Conservation (phyloP, 1,139 yeast species). For the Trichomonascaceae sp. region DNA sequence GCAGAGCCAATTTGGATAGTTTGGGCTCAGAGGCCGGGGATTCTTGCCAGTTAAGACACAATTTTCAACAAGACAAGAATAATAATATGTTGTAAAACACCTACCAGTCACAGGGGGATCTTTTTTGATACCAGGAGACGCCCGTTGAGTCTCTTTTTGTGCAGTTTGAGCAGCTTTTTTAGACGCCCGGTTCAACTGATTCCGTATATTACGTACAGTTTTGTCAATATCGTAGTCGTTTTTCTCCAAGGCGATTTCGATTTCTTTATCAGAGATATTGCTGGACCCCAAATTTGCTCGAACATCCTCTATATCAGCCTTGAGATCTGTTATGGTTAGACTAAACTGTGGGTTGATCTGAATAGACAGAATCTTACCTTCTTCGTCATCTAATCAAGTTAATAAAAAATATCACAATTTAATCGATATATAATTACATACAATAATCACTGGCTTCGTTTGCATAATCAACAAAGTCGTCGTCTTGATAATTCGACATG, state of each 20-base stretch:
- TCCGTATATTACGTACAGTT: slow-evolving; percentile 48
- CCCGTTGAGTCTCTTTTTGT: neutral
- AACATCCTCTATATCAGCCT: slow-evolving; percentile 8
- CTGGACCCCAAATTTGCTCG: slow-evolving; percentile 1
- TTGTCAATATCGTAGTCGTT: slow-evolving; percentile 53
- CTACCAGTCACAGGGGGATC: neutral
- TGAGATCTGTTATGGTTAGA: slow-evolving; percentile 2
- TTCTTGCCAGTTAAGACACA: neutral
- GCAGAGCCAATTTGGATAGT: slow-evolving; percentile 42
- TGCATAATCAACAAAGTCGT: slow-evolving; percentile 19
- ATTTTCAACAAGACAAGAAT: neutral
- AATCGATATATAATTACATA: neutral
- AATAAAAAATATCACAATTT: slow-evolving; percentile 3
- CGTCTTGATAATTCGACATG: slow-evolving; percentile 15
- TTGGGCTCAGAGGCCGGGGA: slow-evolving; percentile 3
- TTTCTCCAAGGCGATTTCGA: slow-evolving; percentile 56
- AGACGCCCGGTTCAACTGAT: slow-evolving; percentile 27
- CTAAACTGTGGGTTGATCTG: neutral
- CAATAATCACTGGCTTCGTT: slow-evolving; percentile 14
- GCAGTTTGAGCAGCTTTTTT: neutral
- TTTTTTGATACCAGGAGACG: neutral
- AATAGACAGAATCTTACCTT: slow-evolving; percentile 10
- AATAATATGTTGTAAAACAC: slow-evolving; percentile 1
- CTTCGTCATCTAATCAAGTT: slow-evolving; percentile 12
- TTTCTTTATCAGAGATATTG: slow-evolving; percentile 39